Base-by-base conservation (phyloP, 768 basidiomycete genomes). In the Auricularia auricula-judae region DNA sequence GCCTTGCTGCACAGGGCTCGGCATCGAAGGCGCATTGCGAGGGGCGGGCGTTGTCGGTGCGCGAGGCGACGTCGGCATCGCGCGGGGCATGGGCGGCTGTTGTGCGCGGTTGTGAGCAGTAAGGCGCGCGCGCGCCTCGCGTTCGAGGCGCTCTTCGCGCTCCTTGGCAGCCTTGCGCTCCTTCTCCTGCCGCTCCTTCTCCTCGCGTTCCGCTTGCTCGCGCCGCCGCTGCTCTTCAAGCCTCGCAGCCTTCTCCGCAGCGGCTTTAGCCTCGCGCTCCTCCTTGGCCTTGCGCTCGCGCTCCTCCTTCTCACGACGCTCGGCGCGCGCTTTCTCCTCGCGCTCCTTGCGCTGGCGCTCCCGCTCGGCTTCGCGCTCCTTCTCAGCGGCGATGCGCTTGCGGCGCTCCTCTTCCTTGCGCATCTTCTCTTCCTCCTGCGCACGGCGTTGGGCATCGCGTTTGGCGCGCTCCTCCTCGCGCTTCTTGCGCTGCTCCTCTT, bases 391-490 rank as follows among this genome's bases (percentile, higher is more conserved):
- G 65, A 85, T 74, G 33, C 90, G 86, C 72, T 86, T 85, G 64
- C 88, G 84, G 36, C 81, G 78, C 73, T 95, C 92, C 74, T 97
- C 94, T 54, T 93, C 93, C 71, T 87, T 91, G 64, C 86, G 82
- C 53, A 81, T 78, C 70, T 83, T 86, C 74, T 95, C 93, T 71
- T 96, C 94, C 65, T 94, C 92, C 35, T 83, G 82, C 62, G 82
- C 85, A 72, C 87, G 87, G 65, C 86, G 86, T 65, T 81, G 81
- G 61, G 85, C 82, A 70, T 98, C 95, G 23, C 89, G 86, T 67
- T 82, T 83, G 2, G 76, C 75, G n/a, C 89, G 84, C 66, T 97
- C 93, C 74, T 98, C 96, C 67, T 97, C 95, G 29, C 85, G 84
- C 68, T 85, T 86, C 78, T 85, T 88, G 66, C 85, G 85, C 67